phyloP scores from a whole-genome alignment of 805 yeast species.

The Teunomyces panamensis region DNA sequence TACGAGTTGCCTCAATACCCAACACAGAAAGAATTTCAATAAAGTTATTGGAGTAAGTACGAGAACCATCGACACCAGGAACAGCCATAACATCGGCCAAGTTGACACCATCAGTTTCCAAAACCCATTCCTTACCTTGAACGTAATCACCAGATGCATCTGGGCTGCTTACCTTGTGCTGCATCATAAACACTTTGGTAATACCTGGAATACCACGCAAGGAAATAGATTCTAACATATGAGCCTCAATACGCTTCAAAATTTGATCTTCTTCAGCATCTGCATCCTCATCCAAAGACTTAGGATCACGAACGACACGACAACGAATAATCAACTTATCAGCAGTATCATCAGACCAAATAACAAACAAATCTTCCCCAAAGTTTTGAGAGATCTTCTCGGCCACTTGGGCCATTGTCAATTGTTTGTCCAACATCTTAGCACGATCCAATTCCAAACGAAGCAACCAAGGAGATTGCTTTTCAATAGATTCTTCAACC shows the following conservation, averaged over 20 bases:
- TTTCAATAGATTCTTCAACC: slow-evolving; percentile 88
- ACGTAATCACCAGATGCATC: slow-evolving; percentile 82
- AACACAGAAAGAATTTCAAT: slow-evolving; percentile 91
- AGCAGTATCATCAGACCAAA: slow-evolving; percentile 99
- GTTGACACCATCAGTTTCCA: slow-evolving; percentile 98
- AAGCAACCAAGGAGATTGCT: slow-evolving; percentile 96
- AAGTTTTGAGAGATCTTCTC: slow-evolving; percentile 89
- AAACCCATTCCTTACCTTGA: slow-evolving; percentile 94
- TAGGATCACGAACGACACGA: slow-evolving; percentile 96
- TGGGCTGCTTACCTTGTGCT: slow-evolving; percentile 68
- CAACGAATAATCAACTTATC: slow-evolving; percentile 96
- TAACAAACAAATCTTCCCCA: slow-evolving; percentile 92
- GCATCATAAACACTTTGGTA: slow-evolving; percentile 86
- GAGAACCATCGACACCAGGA: slow-evolving; percentile 87
- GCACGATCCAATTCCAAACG: slow-evolving; percentile 98
- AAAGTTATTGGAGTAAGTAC: slow-evolving; percentile 94
- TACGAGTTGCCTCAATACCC: slow-evolving; percentile 98
- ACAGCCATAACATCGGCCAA: slow-evolving; percentile 92
- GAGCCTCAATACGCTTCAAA: slow-evolving; percentile 90
- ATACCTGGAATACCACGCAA: slow-evolving; percentile 95
- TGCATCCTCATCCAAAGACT: slow-evolving; percentile 85
- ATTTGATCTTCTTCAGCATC: slow-evolving; percentile 97
- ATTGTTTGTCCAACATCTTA: slow-evolving; percentile 95
- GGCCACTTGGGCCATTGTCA: slow-evolving; percentile 97
- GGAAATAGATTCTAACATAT: slow-evolving; percentile 93